These are phyloP conservation scores for Trichophyton schoenleinii DNA, from an alignment of 2,329 filamentous ascomycete species.

Conservation along the genomic window DNA sequence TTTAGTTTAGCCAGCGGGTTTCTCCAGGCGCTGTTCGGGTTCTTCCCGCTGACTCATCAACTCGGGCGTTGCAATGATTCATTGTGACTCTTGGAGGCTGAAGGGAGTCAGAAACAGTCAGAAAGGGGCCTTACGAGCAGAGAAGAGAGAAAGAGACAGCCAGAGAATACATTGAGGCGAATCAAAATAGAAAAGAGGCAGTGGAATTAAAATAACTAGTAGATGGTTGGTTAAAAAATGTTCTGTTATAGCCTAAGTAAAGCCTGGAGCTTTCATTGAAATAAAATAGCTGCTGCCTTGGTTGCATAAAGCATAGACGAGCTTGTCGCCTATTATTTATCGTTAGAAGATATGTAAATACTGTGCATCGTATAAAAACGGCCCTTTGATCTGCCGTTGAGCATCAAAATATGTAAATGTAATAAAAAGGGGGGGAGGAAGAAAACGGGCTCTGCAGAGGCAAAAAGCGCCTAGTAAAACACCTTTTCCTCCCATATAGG, in stretches of 20 bases:
- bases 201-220: neutral
- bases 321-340: neutral
- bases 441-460: neutral
- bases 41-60: neutral
- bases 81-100: neutral
- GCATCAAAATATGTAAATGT: neutral
- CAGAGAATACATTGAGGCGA: too few species aligned
- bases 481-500: constrained; percentile 45
- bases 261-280: neutral
- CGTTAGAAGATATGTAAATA: neutral
- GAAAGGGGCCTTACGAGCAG: too few species aligned
- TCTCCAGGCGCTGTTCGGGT: neutral
- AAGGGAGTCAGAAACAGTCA: too few species aligned
- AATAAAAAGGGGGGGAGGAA: neutral
- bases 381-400: neutral
- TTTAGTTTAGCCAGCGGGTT: neutral
- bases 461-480: constrained; percentile 29
- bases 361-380: neutral
- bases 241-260: neutral
- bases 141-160: too few species aligned
- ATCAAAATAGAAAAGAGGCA: neutral
- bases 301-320: neutral
- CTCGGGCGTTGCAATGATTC: neutral
- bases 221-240: neutral
- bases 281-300: neutral